phyloP scores from a whole-genome alignment of 1,284 basidiomycete genomes.

The Grifola frondosa region DNA sequence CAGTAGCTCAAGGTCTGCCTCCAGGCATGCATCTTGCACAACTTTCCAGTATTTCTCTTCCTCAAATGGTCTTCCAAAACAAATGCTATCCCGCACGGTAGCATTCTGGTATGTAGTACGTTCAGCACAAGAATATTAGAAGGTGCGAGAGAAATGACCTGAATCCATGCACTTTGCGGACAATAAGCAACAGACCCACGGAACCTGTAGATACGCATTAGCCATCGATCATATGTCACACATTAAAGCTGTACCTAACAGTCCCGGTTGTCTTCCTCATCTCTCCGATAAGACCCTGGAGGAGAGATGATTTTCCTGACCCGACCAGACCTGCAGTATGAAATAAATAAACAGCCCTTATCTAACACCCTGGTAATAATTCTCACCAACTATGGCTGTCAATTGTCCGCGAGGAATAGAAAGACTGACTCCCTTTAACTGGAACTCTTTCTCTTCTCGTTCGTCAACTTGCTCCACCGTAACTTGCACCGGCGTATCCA shows the following conservation, averaged over 20 bases:
- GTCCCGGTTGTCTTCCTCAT: slow-evolving; percentile 59
- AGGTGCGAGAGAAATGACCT: slow-evolving; percentile 32
- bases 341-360: neutral
- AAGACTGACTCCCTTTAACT: slow-evolving; percentile 60
- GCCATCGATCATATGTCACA: neutral
- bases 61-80: slow-evolving; percentile 82
- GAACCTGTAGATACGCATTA: slow-evolving; percentile 13
- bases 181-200: slow-evolving; percentile 75
- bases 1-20: slow-evolving; percentile 78
- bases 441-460: slow-evolving; percentile 45
- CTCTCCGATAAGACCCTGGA: slow-evolving; percentile 73
- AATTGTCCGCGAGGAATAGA: slow-evolving; percentile 70
- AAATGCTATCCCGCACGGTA: slow-evolving; percentile 79
- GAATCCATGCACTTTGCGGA: slow-evolving; percentile 87
- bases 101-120: slow-evolving; percentile 45
- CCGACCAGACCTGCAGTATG: slow-evolving; percentile 36
- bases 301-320: slow-evolving; percentile 69
- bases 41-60: slow-evolving; percentile 78
- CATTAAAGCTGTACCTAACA: slow-evolving; percentile 52
- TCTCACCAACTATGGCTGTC: slow-evolving; percentile 75
- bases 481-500: slow-evolving; percentile 7
- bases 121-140: neutral
- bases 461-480: slow-evolving; percentile 29
- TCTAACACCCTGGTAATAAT: slow-evolving; percentile 25
- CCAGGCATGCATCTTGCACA: slow-evolving; percentile 72